These are phyloP conservation scores for Diplogelasinospora grovesii DNA, from an alignment of 495 filamentous ascomycete species.

Conservation along the genomic window DNA sequence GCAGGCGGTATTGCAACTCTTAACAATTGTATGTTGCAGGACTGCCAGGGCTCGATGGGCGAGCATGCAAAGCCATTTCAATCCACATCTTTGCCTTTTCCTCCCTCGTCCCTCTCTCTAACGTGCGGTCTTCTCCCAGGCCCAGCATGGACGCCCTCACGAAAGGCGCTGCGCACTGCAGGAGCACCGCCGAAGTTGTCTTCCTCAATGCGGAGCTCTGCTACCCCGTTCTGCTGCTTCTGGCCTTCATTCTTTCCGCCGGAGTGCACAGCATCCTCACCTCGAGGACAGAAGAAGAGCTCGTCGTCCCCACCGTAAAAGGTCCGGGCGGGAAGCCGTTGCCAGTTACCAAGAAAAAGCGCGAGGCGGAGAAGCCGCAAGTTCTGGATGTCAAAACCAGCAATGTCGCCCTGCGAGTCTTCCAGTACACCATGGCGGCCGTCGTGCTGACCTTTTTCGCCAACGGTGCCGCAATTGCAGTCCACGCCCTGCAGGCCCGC, in stretches of 20 bases:
- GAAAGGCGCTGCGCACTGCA: conserved; percentile 10
- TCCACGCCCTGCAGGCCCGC: conserved; percentile 64
- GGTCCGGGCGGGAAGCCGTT: conserved; percentile 81
- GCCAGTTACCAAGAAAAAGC: conserved; percentile 49
- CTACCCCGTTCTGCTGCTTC: conserved; percentile 36
- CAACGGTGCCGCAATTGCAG: conserved; percentile 66
- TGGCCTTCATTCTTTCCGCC: conserved; percentile 36
- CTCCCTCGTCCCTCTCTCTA: conserved; percentile 7
- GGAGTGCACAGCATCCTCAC: conserved; percentile 38
- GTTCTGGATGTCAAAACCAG: conserved; percentile 41
- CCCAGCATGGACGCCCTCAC: conserved; percentile 21
- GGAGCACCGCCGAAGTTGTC: conserved; percentile 27
- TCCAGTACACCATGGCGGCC: conserved; percentile 64
- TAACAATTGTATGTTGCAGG: conserved; percentile 10
- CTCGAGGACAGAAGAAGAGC: conserved; percentile 36
- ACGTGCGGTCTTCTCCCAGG: conserved; percentile 10
- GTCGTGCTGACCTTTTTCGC: conserved; percentile 66
- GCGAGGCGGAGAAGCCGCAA: conserved; percentile 23
- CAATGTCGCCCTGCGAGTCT: conserved; percentile 59
- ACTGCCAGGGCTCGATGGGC: conserved; percentile 1
- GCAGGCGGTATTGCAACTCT: conserved; percentile 17
- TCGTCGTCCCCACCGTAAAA: conserved; percentile 28
- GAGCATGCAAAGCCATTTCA: conserved; percentile 7
- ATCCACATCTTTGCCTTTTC: conserved; percentile 1
- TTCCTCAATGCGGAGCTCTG: conserved; percentile 33